Evolutionary conservation across 805 yeast genomes (phyloP).

Genomic region (Jamesozyma piceae): DNA sequence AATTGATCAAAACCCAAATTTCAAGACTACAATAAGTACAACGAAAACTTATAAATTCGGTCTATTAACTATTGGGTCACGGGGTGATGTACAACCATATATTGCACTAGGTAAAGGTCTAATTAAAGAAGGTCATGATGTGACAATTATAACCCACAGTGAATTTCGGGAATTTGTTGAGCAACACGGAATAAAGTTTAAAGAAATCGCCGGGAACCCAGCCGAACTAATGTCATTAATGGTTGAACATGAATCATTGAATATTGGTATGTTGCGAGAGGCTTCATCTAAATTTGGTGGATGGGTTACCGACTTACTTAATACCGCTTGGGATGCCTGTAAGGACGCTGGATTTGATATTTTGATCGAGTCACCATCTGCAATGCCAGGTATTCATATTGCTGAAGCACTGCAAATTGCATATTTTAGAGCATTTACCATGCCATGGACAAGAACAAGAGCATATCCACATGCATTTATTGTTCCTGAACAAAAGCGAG

Average conservation of each 20-base stretch:
- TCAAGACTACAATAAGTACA: conserved; percentile 45
- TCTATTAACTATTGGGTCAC: conserved; percentile 79
- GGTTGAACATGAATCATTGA: conserved; percentile 85
- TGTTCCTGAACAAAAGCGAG: conserved; percentile 86
- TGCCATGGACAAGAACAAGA: conserved; percentile 97
- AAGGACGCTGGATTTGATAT: conserved; percentile 55
- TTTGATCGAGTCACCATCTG: conserved; percentile 89
- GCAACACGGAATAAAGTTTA: conserved; percentile 57
- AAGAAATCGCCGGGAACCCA: conserved; percentile 83
- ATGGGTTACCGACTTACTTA: conserved; percentile 72
- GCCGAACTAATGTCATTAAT: conserved; percentile 83
- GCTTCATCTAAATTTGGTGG: conserved; percentile 70
- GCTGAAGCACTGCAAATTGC: conserved; percentile 89
- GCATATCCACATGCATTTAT: conserved; percentile 95
- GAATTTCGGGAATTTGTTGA: conserved; percentile 76
- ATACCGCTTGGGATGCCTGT: conserved; percentile 79
- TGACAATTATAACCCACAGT: conserved; percentile 73
- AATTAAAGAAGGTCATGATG: conserved; percentile 70
- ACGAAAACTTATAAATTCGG: conserved; percentile 49
- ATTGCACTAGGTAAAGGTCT: conserved; percentile 81
- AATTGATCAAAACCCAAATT: conserved; percentile 53
- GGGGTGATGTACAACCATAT: conserved; percentile 97
- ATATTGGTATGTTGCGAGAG: conserved; percentile 72
- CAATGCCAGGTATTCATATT: conserved; percentile 91
- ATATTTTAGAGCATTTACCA: conserved; percentile 88